Percentiles rank a stretch among this genome's conserved stretches.
Conservation (phyloP, 805 yeast genomes). For the Metschnikowia colocasiae region DNA sequence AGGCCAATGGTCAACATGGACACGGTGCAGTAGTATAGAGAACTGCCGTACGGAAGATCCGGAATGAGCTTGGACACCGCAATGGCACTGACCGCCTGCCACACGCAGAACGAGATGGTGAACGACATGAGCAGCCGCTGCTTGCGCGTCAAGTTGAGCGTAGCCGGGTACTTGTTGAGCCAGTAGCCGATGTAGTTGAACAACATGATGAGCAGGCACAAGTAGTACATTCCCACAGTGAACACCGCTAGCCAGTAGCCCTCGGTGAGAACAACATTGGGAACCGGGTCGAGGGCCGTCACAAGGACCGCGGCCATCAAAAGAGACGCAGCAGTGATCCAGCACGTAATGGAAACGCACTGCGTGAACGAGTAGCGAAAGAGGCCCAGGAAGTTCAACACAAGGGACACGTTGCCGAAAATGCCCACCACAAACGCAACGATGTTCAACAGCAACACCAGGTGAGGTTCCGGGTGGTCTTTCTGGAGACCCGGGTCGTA, state of each 20-base stretch:
- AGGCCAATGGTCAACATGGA: constrained; percentile 76
- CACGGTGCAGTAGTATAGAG: constrained; percentile 68
- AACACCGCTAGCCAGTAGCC: constrained; percentile 80
- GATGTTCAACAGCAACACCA: constrained; percentile 53
- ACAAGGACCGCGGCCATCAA: constrained; percentile 48
- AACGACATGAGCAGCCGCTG: constrained; percentile 75
- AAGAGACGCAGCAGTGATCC: constrained; percentile 56
- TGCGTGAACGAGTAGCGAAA: constrained; percentile 62
- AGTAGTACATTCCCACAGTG: constrained; percentile 59
- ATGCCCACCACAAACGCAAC: constrained; percentile 63
- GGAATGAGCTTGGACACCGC: constrained; percentile 38
- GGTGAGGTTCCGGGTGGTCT: constrained; percentile 24
- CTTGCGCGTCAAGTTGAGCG: constrained; percentile 59
- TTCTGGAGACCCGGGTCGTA: constrained; percentile 21
- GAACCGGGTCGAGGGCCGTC: constrained; percentile 20
- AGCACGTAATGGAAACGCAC: constrained; percentile 55
- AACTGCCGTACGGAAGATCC: constrained; percentile 51
- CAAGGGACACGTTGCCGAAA: constrained; percentile 61
- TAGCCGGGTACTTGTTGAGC: constrained; percentile 60
- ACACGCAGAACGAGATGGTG: constrained; percentile 57
- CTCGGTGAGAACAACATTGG: constrained; percentile 34
- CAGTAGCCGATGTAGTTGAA: constrained; percentile 63
- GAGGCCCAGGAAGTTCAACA: constrained; percentile 63
- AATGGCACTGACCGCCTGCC: constrained; percentile 68
- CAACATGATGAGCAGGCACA: constrained; percentile 50